Evolutionary conservation across 768 basidiomycete genomes (phyloP).

Genomic region (Suillus variegatus): DNA sequence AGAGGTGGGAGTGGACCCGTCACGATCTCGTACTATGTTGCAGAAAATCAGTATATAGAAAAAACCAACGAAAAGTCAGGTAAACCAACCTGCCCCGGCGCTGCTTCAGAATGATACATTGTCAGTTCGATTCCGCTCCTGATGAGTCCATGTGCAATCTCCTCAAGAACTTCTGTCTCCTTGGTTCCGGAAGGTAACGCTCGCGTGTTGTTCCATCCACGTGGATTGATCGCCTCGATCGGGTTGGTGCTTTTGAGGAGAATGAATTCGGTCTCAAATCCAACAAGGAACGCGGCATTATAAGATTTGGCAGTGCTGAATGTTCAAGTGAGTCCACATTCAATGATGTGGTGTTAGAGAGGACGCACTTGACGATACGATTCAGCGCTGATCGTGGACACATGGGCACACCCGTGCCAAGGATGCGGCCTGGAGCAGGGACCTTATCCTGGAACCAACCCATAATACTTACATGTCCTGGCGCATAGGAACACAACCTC

Average conservation of each 20-base stretch:
- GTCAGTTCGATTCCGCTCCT: slow-evolving; percentile 58
- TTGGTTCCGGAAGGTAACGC: slow-evolving; percentile 44
- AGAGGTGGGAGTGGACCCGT: slow-evolving; percentile 68
- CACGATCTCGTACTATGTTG: slow-evolving; percentile 61
- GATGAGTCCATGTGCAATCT: slow-evolving; percentile 57
- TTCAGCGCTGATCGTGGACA: slow-evolving; percentile 62
- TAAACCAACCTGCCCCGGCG: slow-evolving; percentile 60
- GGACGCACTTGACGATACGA: slow-evolving; percentile 53
- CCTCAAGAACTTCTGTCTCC: slow-evolving; percentile 50
- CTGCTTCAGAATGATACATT: slow-evolving; percentile 71
- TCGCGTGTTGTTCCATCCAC: slow-evolving; percentile 46
- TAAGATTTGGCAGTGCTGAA: slow-evolving; percentile 35
- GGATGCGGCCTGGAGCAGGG: slow-evolving; percentile 31
- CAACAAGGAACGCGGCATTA: slow-evolving; percentile 57
- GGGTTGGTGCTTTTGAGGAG: slow-evolving; percentile 55
- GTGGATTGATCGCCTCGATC: slow-evolving; percentile 44
- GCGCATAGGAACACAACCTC: slow-evolving; percentile 55
- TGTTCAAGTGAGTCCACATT: background rate
- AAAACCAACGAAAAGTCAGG: background rate
- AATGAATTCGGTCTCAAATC: slow-evolving; percentile 71
- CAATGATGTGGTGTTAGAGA: background rate
- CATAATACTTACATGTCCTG: slow-evolving; percentile 61
- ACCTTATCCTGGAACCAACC: slow-evolving; percentile 70
- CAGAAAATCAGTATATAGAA: background rate
- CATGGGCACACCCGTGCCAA: slow-evolving; percentile 37